Conservation (phyloP, 1,284 basidiomycete species). For the Leccinum insigne region DNA sequence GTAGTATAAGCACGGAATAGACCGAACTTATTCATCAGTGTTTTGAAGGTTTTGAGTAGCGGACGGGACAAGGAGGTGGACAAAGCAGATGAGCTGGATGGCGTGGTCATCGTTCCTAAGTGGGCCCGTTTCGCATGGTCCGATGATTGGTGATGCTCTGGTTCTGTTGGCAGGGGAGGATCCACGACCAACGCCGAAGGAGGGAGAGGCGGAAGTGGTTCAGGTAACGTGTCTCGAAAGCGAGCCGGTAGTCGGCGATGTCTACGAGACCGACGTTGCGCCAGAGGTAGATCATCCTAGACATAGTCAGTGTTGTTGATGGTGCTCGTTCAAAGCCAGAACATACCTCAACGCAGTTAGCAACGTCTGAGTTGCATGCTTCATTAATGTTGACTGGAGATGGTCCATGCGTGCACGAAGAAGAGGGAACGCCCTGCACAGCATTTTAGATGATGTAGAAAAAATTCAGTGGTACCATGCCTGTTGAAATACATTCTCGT, state of each 20-base stretch:
- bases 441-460: fast-evolving
- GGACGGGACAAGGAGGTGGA: neutral
- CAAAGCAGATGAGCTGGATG: fast-evolving
- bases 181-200: neutral
- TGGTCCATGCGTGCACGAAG: neutral
- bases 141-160: fast-evolving
- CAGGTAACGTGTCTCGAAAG: neutral
- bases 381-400: fast-evolving
- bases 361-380: fast-evolving
- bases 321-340: neutral
- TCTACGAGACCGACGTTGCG: neutral
- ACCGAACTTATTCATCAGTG: neutral
- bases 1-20: neutral
- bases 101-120: fast-evolving
- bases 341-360: neutral
- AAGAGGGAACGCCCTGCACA: neutral
- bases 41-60: neutral
- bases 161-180: neutral
- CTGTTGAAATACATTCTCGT: neutral
- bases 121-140: neutral
- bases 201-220: neutral
- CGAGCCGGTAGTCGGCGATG: neutral
- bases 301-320: fast-evolving
- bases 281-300: neutral
- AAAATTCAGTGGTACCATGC: fast-evolving